Percentiles rank a stretch among this genome's conserved stretches.
Evolutionary conservation across 202 grass and related monocot species (phyloP).

Genomic region (Digitaria exilis): DNA sequence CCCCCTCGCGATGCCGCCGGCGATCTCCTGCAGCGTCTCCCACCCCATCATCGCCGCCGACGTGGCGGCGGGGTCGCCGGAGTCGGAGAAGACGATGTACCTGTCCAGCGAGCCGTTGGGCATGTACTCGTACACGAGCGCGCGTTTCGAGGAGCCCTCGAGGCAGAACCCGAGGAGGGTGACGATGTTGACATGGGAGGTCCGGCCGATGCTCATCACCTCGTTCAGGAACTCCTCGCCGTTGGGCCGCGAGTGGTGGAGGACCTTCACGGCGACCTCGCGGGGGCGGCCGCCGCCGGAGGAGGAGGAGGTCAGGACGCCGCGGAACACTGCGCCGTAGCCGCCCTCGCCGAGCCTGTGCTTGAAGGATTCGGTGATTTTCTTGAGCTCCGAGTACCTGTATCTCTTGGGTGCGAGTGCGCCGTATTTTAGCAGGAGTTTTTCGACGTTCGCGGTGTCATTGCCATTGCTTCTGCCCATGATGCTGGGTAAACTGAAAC

Average conservation of each 20-base stretch:
- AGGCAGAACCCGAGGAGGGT: constrained; percentile 71
- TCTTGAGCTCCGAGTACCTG: constrained; percentile 58
- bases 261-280: constrained; percentile 62
- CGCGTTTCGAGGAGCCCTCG: constrained; percentile 46
- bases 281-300: neutral
- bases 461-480: neutral
- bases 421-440: constrained; percentile 43
- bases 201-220: constrained; percentile 75
- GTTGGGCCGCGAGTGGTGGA: constrained; percentile 42
- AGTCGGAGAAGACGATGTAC: constrained; percentile 68
- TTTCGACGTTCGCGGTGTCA: constrained; percentile 51
- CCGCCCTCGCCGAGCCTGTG: constrained; percentile 60
- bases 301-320: constrained; percentile 5
- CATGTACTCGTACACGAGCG: constrained; percentile 77
- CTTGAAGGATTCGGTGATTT: constrained; percentile 59
- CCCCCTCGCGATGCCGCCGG: constrained; percentile 55
- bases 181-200: constrained; percentile 84
- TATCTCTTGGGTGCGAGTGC: constrained; percentile 47
- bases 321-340: constrained; percentile 66
- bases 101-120: constrained; percentile 66
- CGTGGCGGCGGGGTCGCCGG: neutral
- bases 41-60: constrained; percentile 25
- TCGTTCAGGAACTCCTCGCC: constrained; percentile 79
- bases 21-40: constrained; percentile 61
- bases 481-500: neutral